A percentile compares a stretch with the other conserved stretches of the same genome.
Evolutionary conservation across 805 yeast genomes (phyloP).

Genomic region (Yarrowia alimentaria): DNA sequence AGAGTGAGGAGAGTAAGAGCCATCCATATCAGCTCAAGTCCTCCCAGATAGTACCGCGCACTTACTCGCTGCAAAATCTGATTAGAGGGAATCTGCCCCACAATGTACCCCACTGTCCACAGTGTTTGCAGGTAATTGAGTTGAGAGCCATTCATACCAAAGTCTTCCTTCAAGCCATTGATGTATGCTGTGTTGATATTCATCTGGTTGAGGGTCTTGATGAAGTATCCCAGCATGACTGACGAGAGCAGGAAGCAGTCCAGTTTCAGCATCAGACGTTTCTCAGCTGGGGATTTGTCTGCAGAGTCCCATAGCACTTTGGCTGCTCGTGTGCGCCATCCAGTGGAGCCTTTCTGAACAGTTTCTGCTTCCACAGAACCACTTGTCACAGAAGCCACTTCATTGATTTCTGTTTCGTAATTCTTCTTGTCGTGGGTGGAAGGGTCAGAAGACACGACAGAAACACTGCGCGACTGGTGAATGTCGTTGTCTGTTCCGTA

Average conservation of each 20-base stretch:
- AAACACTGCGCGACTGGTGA: no score
- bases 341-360: no score
- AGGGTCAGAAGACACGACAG: no score
- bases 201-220: constrained; percentile 46
- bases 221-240: constrained; percentile 48
- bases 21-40: constrained; percentile 40
- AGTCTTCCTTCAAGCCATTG: constrained; percentile 49
- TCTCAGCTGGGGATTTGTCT: constrained; percentile 44
- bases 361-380: no score
- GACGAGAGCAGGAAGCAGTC: constrained; percentile 46
- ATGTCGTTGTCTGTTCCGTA: no score
- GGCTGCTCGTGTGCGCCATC: no score
- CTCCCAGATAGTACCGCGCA: constrained; percentile 42
- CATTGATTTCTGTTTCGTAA: no score
- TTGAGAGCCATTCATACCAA: constrained; percentile 45
- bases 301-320: constrained; percentile 38
- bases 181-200: constrained; percentile 49
- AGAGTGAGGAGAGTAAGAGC: constrained; percentile 41
- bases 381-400: no score
- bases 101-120: constrained; percentile 31
- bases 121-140: constrained; percentile 44
- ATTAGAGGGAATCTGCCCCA: constrained; percentile 35
- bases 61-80: constrained; percentile 38
- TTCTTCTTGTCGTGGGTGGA: no score
- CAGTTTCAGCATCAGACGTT: constrained; percentile 40